Evolutionary conservation across 495 filamentous ascomycete species (phyloP), one percentile per base, ranked within the genome.

Genomic region (Penicillium malachiteum): DNA sequence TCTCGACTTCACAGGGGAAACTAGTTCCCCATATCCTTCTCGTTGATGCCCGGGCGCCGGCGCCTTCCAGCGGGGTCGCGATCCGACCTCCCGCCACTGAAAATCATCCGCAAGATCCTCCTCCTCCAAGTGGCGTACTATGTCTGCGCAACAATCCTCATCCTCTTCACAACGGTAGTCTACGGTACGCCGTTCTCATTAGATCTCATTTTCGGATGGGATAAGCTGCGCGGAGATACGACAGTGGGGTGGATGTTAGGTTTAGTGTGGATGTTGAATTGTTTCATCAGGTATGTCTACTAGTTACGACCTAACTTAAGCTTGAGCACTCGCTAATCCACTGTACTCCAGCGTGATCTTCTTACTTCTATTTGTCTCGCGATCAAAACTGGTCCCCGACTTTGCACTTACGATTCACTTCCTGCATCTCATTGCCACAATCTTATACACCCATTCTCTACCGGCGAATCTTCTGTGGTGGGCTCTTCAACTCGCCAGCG

Each of bases 231-330:
- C 55, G 92, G 91, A 37, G 95, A 97, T 75, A 96, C 88, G 5
- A 92, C 91, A 7, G 81, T 90, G 37, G 94, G 94, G 41, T 99
- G 93, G 93, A 88, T 92, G 69, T 63, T 95, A 59, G 91, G 89
- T 3, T 77, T 96, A 52, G 85, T 96, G 10, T 96, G 92, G 91
- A 65, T 96, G 68, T 71, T 96, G 62, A 87, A 88, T 64, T 84
- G 85, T 49, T 73, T 89, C 11, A 73, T 91, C 54, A 84, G 87
- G 93, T 97, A 69, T 39, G 84, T 26, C 21, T 26, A 26, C 4
- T 1, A 4, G 21, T 26, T 26, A 26, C 21, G 21, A 26, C 21
- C 21, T 4, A 26, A 26, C 21, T 26, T 26, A 26, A 26, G 21
- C 21, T 26, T 26, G 21, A 26, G 4, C 21, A 26, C 21, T 2